Conservation (phyloP, 139 green algal genomes). For the Volvox reticuliferus region DNA sequence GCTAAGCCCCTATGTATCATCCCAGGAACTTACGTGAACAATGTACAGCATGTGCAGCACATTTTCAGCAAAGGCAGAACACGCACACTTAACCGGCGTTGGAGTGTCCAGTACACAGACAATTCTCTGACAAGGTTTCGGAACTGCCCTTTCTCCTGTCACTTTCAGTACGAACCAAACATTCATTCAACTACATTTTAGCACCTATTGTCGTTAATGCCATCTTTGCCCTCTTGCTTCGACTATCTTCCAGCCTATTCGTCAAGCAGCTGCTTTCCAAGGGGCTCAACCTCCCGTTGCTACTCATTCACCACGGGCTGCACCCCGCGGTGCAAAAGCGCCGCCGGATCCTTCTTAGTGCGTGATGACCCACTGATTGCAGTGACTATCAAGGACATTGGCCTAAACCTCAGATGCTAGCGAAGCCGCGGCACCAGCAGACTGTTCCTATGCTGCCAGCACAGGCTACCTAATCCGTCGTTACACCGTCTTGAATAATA, state of each 20-base stretch:
- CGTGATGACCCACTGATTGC: conserved; percentile 60
- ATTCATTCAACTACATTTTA: no score
- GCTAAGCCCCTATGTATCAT: no score
- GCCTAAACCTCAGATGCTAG: conserved; percentile 68
- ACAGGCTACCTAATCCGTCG: no score
- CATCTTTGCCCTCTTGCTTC: neutral
- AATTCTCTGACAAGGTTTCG: no score
- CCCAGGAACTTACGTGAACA: no score
- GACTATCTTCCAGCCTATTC: conserved; percentile 8
- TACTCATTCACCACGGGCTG: conserved; percentile 44
- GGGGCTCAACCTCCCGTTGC: conserved; percentile 20
- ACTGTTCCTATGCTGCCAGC: conserved; percentile 27
- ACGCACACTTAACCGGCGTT: no score
- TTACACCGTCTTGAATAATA: conserved; percentile 77
- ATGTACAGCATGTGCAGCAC: no score
- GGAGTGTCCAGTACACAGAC: no score
- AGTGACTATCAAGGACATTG: conserved; percentile 62
- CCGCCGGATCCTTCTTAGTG: conserved; percentile 82
- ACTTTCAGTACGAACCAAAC: no score
- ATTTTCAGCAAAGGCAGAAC: no score
- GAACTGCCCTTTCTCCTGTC: no score
- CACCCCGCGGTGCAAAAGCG: conserved; percentile 63
- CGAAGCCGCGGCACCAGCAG: neutral
- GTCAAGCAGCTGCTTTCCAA: conserved; percentile 27
- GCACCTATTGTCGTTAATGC: no score